Evolutionary conservation across 805 yeast species (phyloP).

Genomic region (Zygotorulaspora danielsina): DNA sequence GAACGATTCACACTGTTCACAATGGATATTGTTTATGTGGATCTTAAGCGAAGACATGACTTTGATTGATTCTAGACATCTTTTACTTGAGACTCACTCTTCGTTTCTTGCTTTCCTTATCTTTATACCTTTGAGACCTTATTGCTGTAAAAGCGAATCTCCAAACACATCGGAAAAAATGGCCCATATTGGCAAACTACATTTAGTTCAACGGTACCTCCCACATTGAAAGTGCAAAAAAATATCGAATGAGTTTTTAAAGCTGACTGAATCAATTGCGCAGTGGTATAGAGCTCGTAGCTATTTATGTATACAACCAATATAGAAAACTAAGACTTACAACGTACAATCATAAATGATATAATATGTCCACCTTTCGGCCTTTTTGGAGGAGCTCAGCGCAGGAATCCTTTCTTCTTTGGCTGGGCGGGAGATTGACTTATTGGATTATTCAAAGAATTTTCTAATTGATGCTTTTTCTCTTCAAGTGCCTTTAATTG

Average conservation of each 20-base stretch:
- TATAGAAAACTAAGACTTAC: too few relatives aligned
- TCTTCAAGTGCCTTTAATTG: constrained; percentile 90
- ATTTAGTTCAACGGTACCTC: too few relatives aligned
- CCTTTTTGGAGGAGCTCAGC: too few relatives aligned
- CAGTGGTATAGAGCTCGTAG: neutral
- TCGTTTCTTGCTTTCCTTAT: too few relatives aligned
- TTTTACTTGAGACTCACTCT: too few relatives aligned
- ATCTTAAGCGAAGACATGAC: constrained; percentile 25
- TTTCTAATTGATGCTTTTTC: constrained; percentile 74
- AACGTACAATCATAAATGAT: too few relatives aligned
- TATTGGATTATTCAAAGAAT: constrained; percentile 33
- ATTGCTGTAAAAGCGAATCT: constrained; percentile 5
- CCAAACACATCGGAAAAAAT: too few relatives aligned
- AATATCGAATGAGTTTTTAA: neutral
- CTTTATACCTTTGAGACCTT: constrained; percentile 3
- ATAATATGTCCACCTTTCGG: too few relatives aligned
- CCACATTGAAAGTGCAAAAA: too few relatives aligned
- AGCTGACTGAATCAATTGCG: neutral
- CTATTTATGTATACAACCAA: too few relatives aligned
- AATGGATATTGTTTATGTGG: constrained; percentile 45
- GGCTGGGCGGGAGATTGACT: constrained; percentile 52
- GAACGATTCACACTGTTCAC: constrained; percentile 46
- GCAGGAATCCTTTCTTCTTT: constrained; percentile 77
- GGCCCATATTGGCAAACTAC: neutral
- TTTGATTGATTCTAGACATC: too few relatives aligned